phyloP scores from a whole-genome alignment of 1,284 basidiomycete genomes.

The Uromyces viciae-fabae region DNA sequence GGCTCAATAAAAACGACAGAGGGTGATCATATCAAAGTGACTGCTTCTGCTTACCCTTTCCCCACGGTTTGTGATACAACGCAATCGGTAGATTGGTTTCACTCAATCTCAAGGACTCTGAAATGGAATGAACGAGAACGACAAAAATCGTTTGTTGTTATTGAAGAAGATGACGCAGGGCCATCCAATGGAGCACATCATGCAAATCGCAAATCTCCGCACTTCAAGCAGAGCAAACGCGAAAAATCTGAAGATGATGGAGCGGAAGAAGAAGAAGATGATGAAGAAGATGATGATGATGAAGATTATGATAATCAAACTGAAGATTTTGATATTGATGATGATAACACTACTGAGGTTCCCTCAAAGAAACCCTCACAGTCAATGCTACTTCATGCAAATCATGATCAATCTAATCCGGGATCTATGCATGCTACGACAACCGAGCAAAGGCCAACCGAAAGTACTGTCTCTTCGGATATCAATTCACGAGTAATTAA shows the following conservation, averaged over 20 bases:
- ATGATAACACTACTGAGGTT: no score
- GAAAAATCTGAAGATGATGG: conserved; percentile 57
- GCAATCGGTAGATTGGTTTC: conserved; percentile 98
- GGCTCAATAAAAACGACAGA: conserved; percentile 54
- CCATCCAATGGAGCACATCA: background rate
- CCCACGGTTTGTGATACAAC: conserved; percentile 97
- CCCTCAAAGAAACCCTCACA: no score
- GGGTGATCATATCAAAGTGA: conserved; percentile 99
- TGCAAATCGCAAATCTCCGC: conserved; percentile 48
- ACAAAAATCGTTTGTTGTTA: conserved; percentile 95
- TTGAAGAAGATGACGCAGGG: conserved; percentile 68
- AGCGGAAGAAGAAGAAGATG: conserved; percentile 55
- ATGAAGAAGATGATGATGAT: conserved; percentile 57
- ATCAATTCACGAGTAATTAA: background rate
- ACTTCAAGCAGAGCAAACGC: conserved; percentile 12
- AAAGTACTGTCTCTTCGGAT: background rate
- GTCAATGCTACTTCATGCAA: background rate
- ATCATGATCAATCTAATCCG: background rate
- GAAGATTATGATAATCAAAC: no score
- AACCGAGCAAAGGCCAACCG: background rate
- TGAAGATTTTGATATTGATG: conserved; percentile 84
- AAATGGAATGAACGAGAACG: conserved; percentile 95
- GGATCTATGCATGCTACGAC: background rate
- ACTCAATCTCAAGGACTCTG: conserved; percentile 87
- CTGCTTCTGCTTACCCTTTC: conserved; percentile 95